Conservation (phyloP, 2,329 filamentous ascomycete species). For the Dendryphion nanum region DNA sequence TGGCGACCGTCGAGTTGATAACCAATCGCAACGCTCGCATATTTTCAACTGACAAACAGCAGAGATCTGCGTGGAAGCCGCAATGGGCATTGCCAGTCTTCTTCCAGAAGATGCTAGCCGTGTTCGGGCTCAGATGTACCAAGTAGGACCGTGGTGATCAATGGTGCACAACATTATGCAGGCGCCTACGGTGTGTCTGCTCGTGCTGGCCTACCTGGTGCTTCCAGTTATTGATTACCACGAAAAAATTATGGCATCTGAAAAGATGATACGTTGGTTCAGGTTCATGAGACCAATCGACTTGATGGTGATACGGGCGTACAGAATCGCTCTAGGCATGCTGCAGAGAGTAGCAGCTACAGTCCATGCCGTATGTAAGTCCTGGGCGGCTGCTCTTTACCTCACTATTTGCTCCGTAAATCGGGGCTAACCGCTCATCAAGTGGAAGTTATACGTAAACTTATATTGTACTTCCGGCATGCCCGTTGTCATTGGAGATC, state of each 20-base stretch:
- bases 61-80: conserved; percentile 32
- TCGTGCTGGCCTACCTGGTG: conserved; percentile 33
- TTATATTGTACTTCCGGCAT: too few relatives aligned
- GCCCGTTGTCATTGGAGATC: too few relatives aligned
- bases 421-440: not conserved
- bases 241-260: conserved; percentile 25
- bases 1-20: conserved; percentile 27
- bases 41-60: conserved; percentile 33
- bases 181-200: conserved; percentile 35
- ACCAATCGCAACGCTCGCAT: conserved; percentile 28
- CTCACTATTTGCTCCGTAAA: not conserved
- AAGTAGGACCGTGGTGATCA: conserved; percentile 39
- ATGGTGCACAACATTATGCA: conserved; percentile 42
- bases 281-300: conserved; percentile 27
- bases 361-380: too few relatives aligned
- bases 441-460: not conserved
- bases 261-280: conserved; percentile 36
- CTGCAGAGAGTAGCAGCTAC: conserved; percentile 11
- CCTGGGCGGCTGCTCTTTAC: too few relatives aligned
- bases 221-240: conserved; percentile 18
- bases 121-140: conserved; percentile 13
- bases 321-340: conserved; percentile 15
- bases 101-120: conserved; percentile 26
- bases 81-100: conserved; percentile 30
- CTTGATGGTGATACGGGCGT: conserved; percentile 30